Evolutionary conservation across 805 yeast species (phyloP), one percentile per base, ranked within the genome.

Genomic region (Kodamaea laetipori): DNA sequence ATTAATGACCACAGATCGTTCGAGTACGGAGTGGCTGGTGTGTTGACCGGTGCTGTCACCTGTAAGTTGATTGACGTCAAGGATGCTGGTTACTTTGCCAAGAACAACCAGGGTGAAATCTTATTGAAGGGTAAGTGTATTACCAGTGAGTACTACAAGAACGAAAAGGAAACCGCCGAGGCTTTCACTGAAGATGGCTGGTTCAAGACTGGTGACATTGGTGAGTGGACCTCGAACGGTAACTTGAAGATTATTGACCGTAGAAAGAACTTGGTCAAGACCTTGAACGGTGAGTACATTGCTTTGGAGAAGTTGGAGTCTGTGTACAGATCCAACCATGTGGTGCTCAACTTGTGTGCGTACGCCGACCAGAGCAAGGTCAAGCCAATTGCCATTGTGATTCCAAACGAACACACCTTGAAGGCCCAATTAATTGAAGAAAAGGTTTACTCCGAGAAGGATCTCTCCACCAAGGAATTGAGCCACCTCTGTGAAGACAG

Each of bases 121-220:
- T 80, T 83, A 67, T 76, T 94, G 56, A 71, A 73, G 52, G 98
- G 98, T 58, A 78, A 71, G 18, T 74, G 85, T 37, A 85, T 94
- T 38, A 74, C 83, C 26, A 69, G 77, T 21, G 90, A 86, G 58
- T 94, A 94, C 69, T 94, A 76, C 73, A 79, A 82, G 65, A 90
- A 92, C 65, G 82, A 80, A 46, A 74, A 81, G 60, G 98, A 90
- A 69, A 92, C 97, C 13, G 65, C 72, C 37, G 80, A 66, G 13
- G 87, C 95, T 1, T 81, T 86, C 57, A 73, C 76, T 37, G 86
- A 84, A 48, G 90, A 86, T 55, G 95, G 90, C 17, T 94, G 97
- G 97, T 94, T 94, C 74, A 77, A 74, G 62, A 94, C 98, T 25
- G 99, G 99, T 66, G 99, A 94, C 66, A 89, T 94, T 66, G 97